Base-by-base conservation (phyloP, 768 basidiomycete genomes). In the Cubamyces lactineus region DNA sequence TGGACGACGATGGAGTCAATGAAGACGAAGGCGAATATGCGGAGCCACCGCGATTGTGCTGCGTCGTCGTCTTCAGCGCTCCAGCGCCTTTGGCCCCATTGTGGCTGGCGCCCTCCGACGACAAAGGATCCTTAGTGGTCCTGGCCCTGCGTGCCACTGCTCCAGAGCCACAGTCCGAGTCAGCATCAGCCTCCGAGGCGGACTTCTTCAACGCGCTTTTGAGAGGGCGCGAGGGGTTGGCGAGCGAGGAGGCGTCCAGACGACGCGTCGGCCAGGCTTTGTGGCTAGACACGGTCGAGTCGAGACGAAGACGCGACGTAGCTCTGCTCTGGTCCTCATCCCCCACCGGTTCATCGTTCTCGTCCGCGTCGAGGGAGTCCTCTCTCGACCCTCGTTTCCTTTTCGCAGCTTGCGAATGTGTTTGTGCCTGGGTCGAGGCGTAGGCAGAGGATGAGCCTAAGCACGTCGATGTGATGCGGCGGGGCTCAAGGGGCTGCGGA, bases 151-250 rank as follows among this genome's bases (percentile, higher is more conserved):
- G 34, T 34, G 23, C 16, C n/a, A 19, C 45, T 8, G 41, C 26
- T 13, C 23, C n/a, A 23, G 17, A 12, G 5, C 40, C 23, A 42
- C 6, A 30, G 16, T 23, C 12, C 16, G 13, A 28, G 24, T 9
- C 24, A 19, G 26, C 26, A n/a, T 49, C 26, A 13, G 48, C 16
- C 40, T 39, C 41, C 13, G 34, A 40, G 2, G 34, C 12, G 12
- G 51, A 13, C 12, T 49, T 48, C 47, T 57, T 57, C 46, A 57
- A 19, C 46, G 56, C 56, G 38, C 56, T 57, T 47, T 57, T 57
- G 34, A 57, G 46, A 16, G 56, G 30, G 53, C 17, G n/a, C 42
- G n/a, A n/a, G 26, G 42, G 21, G 34, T 5, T 34, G 21, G 11
- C 13, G 23, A 1, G 38, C 5, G 56, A 5, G 3, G 26, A 1